Evolutionary conservation across 176 grass and related monocot species (phyloP).

Genomic region (Canna indica): DNA sequence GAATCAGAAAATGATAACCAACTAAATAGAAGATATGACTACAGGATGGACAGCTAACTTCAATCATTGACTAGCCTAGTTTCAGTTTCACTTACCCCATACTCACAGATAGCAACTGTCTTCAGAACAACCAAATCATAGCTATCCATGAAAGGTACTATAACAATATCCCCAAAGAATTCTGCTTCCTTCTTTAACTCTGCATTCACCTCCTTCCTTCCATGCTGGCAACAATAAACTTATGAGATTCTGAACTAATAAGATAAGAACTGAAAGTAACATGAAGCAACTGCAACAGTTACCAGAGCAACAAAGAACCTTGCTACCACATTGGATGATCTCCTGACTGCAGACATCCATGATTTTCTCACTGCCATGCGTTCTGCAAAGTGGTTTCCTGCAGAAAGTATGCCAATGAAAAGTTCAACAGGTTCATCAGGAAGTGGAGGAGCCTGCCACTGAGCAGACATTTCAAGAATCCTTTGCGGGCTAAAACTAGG

Average conservation of each 20-base stretch:
- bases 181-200: constrained; percentile 86
- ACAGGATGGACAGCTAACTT: background rate
- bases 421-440: constrained; percentile 52
- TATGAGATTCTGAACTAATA: background rate
- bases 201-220: constrained; percentile 70
- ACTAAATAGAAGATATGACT: background rate
- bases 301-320: constrained; percentile 98
- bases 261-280: background rate
- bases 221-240: constrained; percentile 31
- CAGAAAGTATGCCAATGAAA: constrained; percentile 94
- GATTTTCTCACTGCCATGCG: constrained; percentile 93
- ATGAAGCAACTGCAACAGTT: constrained; percentile 18
- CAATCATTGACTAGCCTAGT: background rate
- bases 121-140: constrained; percentile 96
- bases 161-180: constrained; percentile 86
- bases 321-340: constrained; percentile 51
- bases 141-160: constrained; percentile 93
- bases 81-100: constrained; percentile 80
- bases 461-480: constrained; percentile 62
- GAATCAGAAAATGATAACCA: background rate
- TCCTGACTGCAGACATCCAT: constrained; percentile 71
- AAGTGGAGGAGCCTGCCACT: constrained; percentile 66
- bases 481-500: constrained; percentile 76
- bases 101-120: constrained; percentile 90
- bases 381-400: constrained; percentile 93